Base-by-base conservation (phyloP, 176 grass and related monocot genomes). In the Juncus effusus region DNA sequence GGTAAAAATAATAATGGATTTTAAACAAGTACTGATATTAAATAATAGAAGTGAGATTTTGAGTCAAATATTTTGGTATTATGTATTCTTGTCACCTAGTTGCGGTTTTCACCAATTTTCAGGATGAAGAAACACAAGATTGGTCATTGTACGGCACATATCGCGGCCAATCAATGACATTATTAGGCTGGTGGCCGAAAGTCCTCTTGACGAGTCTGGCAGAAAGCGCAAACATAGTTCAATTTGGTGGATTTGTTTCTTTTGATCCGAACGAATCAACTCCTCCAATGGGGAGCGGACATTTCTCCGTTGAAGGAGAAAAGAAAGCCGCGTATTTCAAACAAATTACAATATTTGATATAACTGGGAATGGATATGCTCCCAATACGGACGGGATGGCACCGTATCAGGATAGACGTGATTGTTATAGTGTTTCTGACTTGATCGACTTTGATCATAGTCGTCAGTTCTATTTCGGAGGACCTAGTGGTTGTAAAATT, bases 271-370 rank as follows among this genome's bases (percentile, higher is more conserved):
- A 57, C 54, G 54, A 57, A 13, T 1, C 9, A 13, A 57, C 9
- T 5, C 54, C 54, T 57, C 54, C 54, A 12, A 57, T 57, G 54
- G 54, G 11, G 13, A 57, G 54, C 54, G 54, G 54, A 16, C 54
- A 57, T 16, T 13, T 57, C 9, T 13, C 10, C 14, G 5, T 11
- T 11, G 54, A 16, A 11, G 54, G 54, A 16, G 9, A 13, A 12
- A 4, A 11, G n/a, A 57, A 13, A 12, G 9, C 54, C 2, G 9
- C 9, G 14, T 16, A 12, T 16, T 57, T 57, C 11, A 57, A 9
- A 16, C 11, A 57, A 12, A 7, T 52, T 52, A 12, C 49, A 8
- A 12, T 52, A 0, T 52, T 8, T 52, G 49, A 52, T 52, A 12
- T 7, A 52, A 52, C 7, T 52, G 49, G 49, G 9, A 2, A 52